Base-by-base conservation (phyloP, 2,329 filamentous ascomycete genomes). In the Fusarium graminum region DNA sequence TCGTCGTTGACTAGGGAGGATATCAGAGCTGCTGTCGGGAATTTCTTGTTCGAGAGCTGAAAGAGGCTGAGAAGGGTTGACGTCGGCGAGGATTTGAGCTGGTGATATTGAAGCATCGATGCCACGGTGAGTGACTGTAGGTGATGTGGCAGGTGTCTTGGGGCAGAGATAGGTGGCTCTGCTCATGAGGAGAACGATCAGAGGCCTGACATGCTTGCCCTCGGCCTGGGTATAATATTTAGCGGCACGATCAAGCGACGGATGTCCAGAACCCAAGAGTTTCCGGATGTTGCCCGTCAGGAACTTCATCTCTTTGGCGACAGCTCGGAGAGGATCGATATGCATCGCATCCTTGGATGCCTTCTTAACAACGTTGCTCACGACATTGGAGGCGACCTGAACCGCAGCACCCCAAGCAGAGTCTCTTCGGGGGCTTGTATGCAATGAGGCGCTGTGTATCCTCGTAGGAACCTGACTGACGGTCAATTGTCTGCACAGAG, bases 151-250 rank as follows among this genome's bases (percentile, higher is more conserved):
- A 13, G 79, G 74, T 26, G 75, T 71, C 76, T 94, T 83, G 82
- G 92, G 79, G 84, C 91, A 84, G 53, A 93, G 81, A n/a, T 93
- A 88, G 2, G 94, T 97, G 7, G 95, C 95, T 76, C 94, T 88
- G 64, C 94, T 94, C 94, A 99, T 98, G 73, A 99, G 88, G 64
- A 99, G 87, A 29, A 99, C 94, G 63, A 99, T 91, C 78, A 97
- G 87, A 29, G 95, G 95, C 69, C 95, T 90, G 71, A 99, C 90
- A 79, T 98, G 95, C 82, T 99, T 99, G 65, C 95, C 95, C 83
- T 98, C 93, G 60, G 92, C 92, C 74, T 94, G 92, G 22, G 95
- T 97, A 79, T 99, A 99, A 83, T 99, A 99, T 80, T 99, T 99
- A 51, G 95, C 93, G 28, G 94, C 94, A 40, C 92, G 94, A 76